Conservation (phyloP, 2,329 filamentous ascomycete species). For the Sarocladium oryzae region DNA sequence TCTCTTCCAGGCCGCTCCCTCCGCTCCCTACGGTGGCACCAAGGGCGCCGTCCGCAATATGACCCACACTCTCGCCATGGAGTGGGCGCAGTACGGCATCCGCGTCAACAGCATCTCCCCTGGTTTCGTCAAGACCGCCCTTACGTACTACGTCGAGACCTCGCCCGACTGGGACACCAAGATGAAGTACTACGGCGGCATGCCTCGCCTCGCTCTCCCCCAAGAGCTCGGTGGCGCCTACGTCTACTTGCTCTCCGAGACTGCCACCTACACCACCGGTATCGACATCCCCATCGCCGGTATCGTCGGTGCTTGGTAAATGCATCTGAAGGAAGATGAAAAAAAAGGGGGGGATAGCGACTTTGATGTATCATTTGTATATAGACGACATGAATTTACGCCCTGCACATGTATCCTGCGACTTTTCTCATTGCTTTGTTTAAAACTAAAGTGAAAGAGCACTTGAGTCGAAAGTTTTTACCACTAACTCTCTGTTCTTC, state of each 20-base stretch:
- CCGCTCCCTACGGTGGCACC: slow-evolving; percentile 39
- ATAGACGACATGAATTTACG: background rate
- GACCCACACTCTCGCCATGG: slow-evolving; percentile 36
- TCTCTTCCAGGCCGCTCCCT: slow-evolving; percentile 33
- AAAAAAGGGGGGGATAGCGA: background rate
- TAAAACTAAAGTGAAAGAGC: no score
- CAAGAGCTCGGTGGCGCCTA: slow-evolving; percentile 51
- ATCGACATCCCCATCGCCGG: slow-evolving; percentile 41
- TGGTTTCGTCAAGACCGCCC: slow-evolving; percentile 34
- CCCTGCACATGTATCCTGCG: background rate
- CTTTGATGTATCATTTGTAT: background rate
- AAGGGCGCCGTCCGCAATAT: slow-evolving; percentile 37
- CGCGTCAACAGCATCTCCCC: slow-evolving; percentile 41
- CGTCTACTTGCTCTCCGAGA: slow-evolving; percentile 48
- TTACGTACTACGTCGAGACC: slow-evolving; percentile 45
- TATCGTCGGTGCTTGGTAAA: slow-evolving; percentile 21
- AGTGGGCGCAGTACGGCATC: slow-evolving; percentile 40
- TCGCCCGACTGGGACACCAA: slow-evolving; percentile 49
- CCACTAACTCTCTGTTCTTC: no score
- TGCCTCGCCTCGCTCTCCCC: slow-evolving; percentile 45
- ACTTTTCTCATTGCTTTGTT: no score
- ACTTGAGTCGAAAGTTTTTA: no score
- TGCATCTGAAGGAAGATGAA: background rate
- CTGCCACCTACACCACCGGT: slow-evolving; percentile 42
- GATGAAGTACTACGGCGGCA: slow-evolving; percentile 52